phyloP scores from a whole-genome alignment of 345 rosid genomes.

The Trapa incisa region DNA sequence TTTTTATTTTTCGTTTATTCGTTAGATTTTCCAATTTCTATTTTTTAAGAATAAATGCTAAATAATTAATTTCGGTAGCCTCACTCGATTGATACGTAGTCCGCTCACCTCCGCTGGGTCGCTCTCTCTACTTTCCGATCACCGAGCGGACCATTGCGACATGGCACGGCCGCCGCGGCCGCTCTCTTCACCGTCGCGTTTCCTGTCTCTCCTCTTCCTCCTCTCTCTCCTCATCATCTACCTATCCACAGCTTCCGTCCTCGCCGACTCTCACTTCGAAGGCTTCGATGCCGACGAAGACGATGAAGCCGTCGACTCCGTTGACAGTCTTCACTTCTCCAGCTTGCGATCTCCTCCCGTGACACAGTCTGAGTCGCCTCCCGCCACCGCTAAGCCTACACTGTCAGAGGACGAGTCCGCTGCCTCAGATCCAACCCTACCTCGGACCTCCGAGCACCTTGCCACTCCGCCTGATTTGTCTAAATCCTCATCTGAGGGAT shows the following conservation, averaged over 20 bases:
- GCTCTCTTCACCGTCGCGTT: neutral
- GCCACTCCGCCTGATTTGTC: slow-evolving; percentile 14
- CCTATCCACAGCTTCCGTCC: slow-evolving; percentile 11
- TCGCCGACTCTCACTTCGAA: slow-evolving; percentile 76
- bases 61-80: no score
- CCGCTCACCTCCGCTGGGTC: neutral
- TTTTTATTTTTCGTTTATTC: no score
- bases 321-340: slow-evolving; percentile 28
- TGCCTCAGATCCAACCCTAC: slow-evolving; percentile 12
- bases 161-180: slow-evolving; percentile 3
- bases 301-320: slow-evolving; percentile 2
- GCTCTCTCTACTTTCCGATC: neutral
- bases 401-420: slow-evolving; percentile 21
- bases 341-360: slow-evolving; percentile 41
- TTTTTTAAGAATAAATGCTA: no score
- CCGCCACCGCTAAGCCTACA: slow-evolving; percentile 7
- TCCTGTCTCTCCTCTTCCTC: slow-evolving; percentile 16
- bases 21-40: no score
- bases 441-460: slow-evolving; percentile 10
- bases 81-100: neutral
- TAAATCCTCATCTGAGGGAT: slow-evolving; percentile 25
- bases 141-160: neutral
- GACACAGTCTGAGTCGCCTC: slow-evolving; percentile 36
- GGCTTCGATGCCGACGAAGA: slow-evolving; percentile 79
- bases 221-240: slow-evolving; percentile 20